phyloP scores from a whole-genome alignment of 2,329 filamentous ascomycete genomes.

The Atkinsonella hypoxylon region DNA sequence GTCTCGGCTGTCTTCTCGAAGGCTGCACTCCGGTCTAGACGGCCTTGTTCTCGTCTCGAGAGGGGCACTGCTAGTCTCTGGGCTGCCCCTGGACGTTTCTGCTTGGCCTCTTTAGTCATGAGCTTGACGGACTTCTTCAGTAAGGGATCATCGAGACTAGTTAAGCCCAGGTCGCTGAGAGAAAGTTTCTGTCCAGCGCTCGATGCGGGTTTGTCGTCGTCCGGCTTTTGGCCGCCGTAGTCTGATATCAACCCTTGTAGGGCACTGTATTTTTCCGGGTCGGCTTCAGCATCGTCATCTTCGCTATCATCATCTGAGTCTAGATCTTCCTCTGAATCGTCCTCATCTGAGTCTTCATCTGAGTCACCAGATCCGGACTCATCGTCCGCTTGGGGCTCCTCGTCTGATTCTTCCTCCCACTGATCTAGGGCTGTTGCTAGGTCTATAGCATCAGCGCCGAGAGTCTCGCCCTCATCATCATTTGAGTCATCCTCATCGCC shows the following conservation, averaged over 20 bases:
- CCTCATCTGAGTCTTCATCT: conserved; percentile 28
- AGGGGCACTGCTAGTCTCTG: conserved; percentile 74
- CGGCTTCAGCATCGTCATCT: conserved; percentile 35
- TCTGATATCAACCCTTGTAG: conserved; percentile 58
- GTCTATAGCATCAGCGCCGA: conserved; percentile 48
- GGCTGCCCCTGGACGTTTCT: conserved; percentile 29
- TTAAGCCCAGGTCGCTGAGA: conserved; percentile 60
- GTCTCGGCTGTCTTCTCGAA: conserved; percentile 89
- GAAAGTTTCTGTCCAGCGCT: conserved; percentile 55
- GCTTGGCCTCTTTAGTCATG: conserved; percentile 51
- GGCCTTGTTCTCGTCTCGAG: conserved; percentile 75
- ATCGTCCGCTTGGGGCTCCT: conserved; percentile 34
- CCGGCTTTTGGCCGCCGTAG: conserved; percentile 52
- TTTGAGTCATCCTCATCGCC: conserved; percentile 45
- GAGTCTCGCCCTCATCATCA: conserved; percentile 43
- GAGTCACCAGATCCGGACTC: conserved; percentile 30
- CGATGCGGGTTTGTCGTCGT: conserved; percentile 29
- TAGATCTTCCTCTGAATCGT: conserved; percentile 28
- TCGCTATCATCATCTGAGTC: conserved; percentile 26
- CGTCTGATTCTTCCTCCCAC: conserved; percentile 36
- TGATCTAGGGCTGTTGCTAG: conserved; percentile 45
- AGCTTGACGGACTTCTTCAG: conserved; percentile 72
- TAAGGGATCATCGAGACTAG: conserved; percentile 58
- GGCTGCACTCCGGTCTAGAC: conserved; percentile 67
- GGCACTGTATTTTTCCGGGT: conserved; percentile 48